Evolutionary conservation across 495 filamentous ascomycete species (phyloP).

Genomic region (Neurospora sp.): DNA sequence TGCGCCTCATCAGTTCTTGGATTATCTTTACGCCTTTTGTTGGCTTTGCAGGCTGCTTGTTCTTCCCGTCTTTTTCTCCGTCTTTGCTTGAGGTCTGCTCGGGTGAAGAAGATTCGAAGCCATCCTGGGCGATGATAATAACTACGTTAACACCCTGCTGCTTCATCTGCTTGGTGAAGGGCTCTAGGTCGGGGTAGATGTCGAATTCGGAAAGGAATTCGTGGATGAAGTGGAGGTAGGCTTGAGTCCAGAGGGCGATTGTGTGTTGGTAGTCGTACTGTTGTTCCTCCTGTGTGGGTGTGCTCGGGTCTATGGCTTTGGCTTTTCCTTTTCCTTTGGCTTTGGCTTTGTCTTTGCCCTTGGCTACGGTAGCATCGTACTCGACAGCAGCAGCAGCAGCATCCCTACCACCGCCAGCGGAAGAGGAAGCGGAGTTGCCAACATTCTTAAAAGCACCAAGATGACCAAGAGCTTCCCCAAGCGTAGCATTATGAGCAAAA

Average conservation of each 20-base stretch:
- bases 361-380: too few species aligned
- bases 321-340: background rate
- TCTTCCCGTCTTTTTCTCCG: background rate
- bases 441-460: background rate
- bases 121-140: background rate
- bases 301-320: background rate
- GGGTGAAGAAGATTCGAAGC: background rate
- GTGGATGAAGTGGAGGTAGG: background rate
- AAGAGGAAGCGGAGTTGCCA: background rate
- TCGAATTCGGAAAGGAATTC: background rate
- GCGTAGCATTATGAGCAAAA: background rate
- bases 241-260: background rate
- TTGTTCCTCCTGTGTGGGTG: background rate
- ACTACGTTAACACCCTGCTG: background rate
- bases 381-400: background rate
- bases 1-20: background rate
- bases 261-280: background rate
- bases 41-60: background rate
- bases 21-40: background rate
- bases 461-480: background rate
- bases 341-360: too few species aligned
- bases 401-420: background rate
- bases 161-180: background rate
- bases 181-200: background rate
- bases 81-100: background rate